Percentiles rank a stretch among this genome's conserved stretches.
These are phyloP conservation scores for Lachnellula arida DNA, from an alignment of 2,329 filamentous ascomycete species.

Conservation along the genomic window DNA sequence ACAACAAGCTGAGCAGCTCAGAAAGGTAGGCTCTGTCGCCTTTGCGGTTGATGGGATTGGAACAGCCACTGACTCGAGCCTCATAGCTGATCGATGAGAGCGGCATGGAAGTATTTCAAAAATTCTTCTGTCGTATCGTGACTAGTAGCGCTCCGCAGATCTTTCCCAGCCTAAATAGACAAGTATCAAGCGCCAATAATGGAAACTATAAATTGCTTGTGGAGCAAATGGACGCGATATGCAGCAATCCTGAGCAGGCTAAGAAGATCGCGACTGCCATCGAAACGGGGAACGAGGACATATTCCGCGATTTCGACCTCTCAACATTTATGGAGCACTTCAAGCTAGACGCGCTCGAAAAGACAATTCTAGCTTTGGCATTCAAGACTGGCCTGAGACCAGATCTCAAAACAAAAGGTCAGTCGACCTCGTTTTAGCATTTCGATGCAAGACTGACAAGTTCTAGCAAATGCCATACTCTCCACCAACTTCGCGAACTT, in stretches of 20 bases:
- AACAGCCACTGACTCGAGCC: slow-evolving; percentile 7
- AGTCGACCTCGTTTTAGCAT: slow-evolving; percentile 19
- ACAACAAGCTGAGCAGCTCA: slow-evolving; percentile 82
- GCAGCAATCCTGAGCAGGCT: slow-evolving; percentile 74
- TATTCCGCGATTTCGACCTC: slow-evolving; percentile 96
- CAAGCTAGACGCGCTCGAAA: slow-evolving; percentile 81
- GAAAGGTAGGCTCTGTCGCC: slow-evolving; percentile 60
- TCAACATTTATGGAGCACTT: slow-evolving; percentile 95
- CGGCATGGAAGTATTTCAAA: slow-evolving; percentile 98
- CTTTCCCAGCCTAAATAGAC: slow-evolving; percentile 73
- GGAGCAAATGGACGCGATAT: slow-evolving; percentile 81
- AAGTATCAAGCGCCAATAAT: slow-evolving; percentile 67
- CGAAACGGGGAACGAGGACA: slow-evolving; percentile 83
- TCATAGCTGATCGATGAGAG: slow-evolving; percentile 85
- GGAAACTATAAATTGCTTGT: slow-evolving; percentile 81
- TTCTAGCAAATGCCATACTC: slow-evolving; percentile 79
- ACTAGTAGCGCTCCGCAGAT: slow-evolving; percentile 88
- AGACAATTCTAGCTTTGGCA: slow-evolving; percentile 80
- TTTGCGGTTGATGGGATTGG: neutral
- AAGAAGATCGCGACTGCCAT: slow-evolving; percentile 90
- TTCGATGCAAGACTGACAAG: neutral
- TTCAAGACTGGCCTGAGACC: slow-evolving; percentile 78
- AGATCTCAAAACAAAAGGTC: slow-evolving; percentile 88
- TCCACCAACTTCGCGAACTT: slow-evolving; percentile 75
- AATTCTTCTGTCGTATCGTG: slow-evolving; percentile 90